Percentiles rank a stretch among this genome's conserved stretches.
phyloP scores from a whole-genome alignment of 139 green algal species.

The Chlorella sp. region DNA sequence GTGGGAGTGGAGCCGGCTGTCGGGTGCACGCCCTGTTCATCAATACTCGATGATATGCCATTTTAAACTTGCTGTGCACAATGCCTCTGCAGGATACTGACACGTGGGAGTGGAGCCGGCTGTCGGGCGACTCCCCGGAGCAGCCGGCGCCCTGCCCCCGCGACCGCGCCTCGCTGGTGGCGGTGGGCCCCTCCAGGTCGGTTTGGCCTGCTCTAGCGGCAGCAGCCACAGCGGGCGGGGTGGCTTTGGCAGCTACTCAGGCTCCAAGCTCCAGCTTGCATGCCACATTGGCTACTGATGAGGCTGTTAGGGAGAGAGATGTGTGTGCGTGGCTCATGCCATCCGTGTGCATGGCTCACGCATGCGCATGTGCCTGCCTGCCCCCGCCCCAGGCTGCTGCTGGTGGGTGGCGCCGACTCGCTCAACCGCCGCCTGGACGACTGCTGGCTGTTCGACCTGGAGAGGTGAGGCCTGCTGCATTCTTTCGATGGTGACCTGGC shows the following conservation, averaged over 20 bases:
- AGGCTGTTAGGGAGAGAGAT: no score
- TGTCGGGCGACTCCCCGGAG: slow-evolving; percentile 36
- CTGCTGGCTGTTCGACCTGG: slow-evolving; percentile 69
- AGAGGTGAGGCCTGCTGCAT: slow-evolving; percentile 11
- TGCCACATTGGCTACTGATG: no score
- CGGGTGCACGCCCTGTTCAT: no score
- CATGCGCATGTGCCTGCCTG: not conserved
- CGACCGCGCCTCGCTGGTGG: slow-evolving; percentile 72
- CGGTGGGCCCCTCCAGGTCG: slow-evolving; percentile 33
- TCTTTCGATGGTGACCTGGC: not conserved
- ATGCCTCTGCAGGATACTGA: slow-evolving; percentile 34
- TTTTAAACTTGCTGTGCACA: no score
- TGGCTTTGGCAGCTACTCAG: not conserved
- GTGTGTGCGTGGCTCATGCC: no score
- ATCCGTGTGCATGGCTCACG: no score
- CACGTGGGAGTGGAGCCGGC: slow-evolving; percentile 66
- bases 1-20: slow-evolving; percentile 68
- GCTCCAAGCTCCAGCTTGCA: no score
- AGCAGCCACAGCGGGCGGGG: no score
- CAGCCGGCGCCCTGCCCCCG: slow-evolving; percentile 44
- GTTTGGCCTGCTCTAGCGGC: no score
- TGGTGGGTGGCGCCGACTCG: slow-evolving; percentile 73
- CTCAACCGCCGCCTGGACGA: slow-evolving; percentile 64
- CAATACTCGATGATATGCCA: no score
- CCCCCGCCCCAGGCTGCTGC: slow-evolving; percentile 63